These are phyloP conservation scores for Neolentinus lepideus DNA, from an alignment of 1,284 basidiomycete genomes.

Conservation along the genomic window DNA sequence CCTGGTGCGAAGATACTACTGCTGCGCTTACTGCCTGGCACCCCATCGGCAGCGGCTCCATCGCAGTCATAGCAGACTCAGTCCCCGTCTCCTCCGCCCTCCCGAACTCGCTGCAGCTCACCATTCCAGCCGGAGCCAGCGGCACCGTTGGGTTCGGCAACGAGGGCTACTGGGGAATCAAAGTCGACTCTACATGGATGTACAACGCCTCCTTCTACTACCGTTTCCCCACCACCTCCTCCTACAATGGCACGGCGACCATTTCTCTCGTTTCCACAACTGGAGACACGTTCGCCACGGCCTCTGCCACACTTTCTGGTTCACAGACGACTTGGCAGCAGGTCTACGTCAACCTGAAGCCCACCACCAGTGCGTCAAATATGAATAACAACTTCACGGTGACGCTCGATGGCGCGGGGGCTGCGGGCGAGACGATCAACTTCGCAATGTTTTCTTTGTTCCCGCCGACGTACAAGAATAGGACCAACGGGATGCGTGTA, in stretches of 20 bases:
- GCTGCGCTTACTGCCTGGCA: constrained; percentile 48
- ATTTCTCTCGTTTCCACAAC: constrained; percentile 37
- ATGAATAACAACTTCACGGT: constrained; percentile 47
- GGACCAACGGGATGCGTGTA: constrained; percentile 55
- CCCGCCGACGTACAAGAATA: constrained; percentile 63
- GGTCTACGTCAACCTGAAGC: constrained; percentile 37
- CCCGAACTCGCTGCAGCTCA: constrained; percentile 55
- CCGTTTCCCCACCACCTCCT: constrained; percentile 42
- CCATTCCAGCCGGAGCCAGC: constrained; percentile 33
- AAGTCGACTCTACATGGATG: constrained; percentile 43
- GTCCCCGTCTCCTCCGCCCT: constrained; percentile 50
- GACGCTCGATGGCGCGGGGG: constrained; percentile 39
- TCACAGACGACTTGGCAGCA: constrained; percentile 46
- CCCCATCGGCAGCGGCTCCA: constrained; percentile 38
- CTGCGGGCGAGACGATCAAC: constrained; percentile 43
- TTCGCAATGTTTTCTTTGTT: constrained; percentile 66
- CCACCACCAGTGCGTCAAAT: constrained; percentile 29
- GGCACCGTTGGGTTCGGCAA: constrained; percentile 54
- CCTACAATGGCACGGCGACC: constrained; percentile 36
- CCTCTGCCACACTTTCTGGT: constrained; percentile 32
- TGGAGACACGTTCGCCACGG: constrained; percentile 38
- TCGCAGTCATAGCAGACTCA: constrained; percentile 46
- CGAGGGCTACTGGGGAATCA: constrained; percentile 57
- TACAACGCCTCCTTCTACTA: constrained; percentile 65
- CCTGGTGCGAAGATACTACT: constrained; percentile 30